phyloP scores from a whole-genome alignment of 495 filamentous ascomycete species.

The Penicillium parvum region DNA sequence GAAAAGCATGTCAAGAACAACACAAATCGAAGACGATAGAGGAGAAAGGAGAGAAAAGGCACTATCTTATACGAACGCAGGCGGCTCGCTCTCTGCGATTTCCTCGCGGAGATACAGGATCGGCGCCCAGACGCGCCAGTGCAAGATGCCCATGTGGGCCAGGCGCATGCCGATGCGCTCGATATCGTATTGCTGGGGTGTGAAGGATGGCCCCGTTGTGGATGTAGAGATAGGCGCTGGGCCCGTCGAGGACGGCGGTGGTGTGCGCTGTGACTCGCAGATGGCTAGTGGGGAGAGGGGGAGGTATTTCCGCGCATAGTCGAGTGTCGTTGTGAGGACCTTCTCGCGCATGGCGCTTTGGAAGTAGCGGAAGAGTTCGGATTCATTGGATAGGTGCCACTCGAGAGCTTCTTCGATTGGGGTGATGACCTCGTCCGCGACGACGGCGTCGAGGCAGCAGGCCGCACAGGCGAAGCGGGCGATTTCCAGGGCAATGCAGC shows the following conservation, averaged over 20 bases:
- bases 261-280: conserved; percentile 42
- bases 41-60: conserved; percentile 6
- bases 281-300: conserved; percentile 42
- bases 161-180: conserved; percentile 68
- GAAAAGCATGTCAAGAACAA: conserved; percentile 26
- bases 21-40: neutral
- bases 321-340: conserved; percentile 31
- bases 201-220: conserved; percentile 5
- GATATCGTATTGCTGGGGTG: conserved; percentile 45
- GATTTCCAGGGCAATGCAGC: conserved; percentile 42
- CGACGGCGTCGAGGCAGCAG: conserved; percentile 26
- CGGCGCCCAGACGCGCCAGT: conserved; percentile 84
- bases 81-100: conserved; percentile 22
- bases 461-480: conserved; percentile 40
- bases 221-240: conserved; percentile 3
- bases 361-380: conserved; percentile 33
- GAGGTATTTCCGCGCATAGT: conserved; percentile 34
- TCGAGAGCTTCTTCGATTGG: conserved; percentile 35
- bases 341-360: conserved; percentile 32
- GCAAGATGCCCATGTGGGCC: conserved; percentile 73
- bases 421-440: conserved; percentile 38
- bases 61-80: conserved; percentile 11
- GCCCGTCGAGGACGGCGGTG: conserved; percentile 14
- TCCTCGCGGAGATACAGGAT: conserved; percentile 55
- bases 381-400: conserved; percentile 37